These are phyloP conservation scores for Tephrocybe rancida DNA, from an alignment of 768 basidiomycete genomes.

Conservation along the genomic window DNA sequence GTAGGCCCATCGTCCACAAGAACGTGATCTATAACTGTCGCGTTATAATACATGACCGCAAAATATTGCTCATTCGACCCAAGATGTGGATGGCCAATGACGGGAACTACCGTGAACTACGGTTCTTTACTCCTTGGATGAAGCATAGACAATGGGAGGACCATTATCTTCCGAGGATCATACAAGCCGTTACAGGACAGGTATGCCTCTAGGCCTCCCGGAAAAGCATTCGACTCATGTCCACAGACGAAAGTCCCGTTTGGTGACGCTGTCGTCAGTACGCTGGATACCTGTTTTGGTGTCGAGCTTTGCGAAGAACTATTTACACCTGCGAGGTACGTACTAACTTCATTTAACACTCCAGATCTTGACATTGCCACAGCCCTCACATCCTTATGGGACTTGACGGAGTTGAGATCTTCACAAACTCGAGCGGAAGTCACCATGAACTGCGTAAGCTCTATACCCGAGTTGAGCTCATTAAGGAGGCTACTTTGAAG, in stretches of 20 bases:
- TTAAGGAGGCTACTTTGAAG: constrained; percentile 96
- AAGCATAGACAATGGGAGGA: constrained; percentile 91
- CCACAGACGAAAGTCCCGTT: constrained; percentile 86
- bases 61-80: constrained; percentile 93
- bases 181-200: constrained; percentile 88
- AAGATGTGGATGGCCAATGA: constrained; percentile 99
- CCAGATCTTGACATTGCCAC: background rate
- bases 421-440: constrained; percentile 97
- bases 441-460: constrained; percentile 99
- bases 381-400: constrained; percentile 99
- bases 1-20: constrained; percentile 96
- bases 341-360: constrained; percentile 22
- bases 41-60: constrained; percentile 80
- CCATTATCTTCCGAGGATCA: constrained; percentile 87
- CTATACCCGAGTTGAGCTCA: constrained; percentile 86
- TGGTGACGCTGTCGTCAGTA: constrained; percentile 93
- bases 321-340: constrained; percentile 95
- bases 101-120: constrained; percentile 90
- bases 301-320: constrained; percentile 97
- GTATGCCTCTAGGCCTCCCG: constrained; percentile 35
- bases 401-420: constrained; percentile 97
- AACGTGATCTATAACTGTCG: constrained; percentile 98
- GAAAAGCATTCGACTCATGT: background rate
- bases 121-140: constrained; percentile 94
- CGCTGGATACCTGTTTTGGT: constrained; percentile 93